Evolutionary conservation across 2,329 filamentous ascomycete species (phyloP).

Genomic region (Nothophaeocryptopus gaeumannii): DNA sequence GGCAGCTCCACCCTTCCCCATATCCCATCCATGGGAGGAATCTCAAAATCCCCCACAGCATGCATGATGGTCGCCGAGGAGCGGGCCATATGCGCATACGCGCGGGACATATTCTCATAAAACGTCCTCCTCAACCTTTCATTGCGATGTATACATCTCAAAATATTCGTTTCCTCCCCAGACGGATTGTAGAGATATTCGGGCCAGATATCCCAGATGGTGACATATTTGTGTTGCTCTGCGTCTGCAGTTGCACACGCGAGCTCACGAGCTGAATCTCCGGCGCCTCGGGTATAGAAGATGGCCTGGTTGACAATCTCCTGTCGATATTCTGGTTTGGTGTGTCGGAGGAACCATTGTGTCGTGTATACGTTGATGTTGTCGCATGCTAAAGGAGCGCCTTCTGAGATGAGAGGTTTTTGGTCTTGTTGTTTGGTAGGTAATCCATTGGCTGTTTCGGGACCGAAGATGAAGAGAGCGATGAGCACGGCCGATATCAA

Average conservation of each 20-base stretch:
- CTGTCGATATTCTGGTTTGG: not conserved
- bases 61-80: not conserved
- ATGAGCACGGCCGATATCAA: no score
- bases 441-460: no score
- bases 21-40: not conserved
- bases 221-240: not conserved
- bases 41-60: not conserved
- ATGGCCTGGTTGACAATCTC: slow-evolving; percentile 1
- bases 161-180: not conserved
- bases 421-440: not conserved
- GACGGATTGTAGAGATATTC: not conserved
- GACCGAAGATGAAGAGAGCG: no score
- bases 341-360: slow-evolving; percentile 1
- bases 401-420: not conserved
- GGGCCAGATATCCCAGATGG: slow-evolving; percentile 6
- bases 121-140: not conserved
- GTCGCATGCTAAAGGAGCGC: not conserved
- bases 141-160: not conserved
- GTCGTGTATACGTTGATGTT: not conserved
- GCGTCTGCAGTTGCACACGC: no score
- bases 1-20: slow-evolving; percentile 3
- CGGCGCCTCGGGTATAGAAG: slow-evolving; percentile 4
- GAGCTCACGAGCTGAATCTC: not conserved
- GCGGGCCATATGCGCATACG: slow-evolving; percentile 2
- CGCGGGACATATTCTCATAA: not conserved